These are phyloP conservation scores for Vitis hybrid DNA, from an alignment of 177 flowering plant genomes.

Conservation along the genomic window DNA sequence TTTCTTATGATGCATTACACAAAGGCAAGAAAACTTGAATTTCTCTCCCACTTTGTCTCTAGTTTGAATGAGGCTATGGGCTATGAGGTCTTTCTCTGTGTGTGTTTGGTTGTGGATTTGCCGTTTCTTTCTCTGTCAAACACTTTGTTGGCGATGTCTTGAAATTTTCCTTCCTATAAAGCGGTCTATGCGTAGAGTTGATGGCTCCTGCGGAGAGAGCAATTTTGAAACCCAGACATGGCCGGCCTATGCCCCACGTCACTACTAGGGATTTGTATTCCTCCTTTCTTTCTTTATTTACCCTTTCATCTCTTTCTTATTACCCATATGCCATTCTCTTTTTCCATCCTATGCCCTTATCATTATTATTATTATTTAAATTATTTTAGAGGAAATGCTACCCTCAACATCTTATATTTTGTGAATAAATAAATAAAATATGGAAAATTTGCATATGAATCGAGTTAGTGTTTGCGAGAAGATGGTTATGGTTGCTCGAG, in stretches of 20 bases:
- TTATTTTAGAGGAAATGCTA: no score
- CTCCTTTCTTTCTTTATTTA: no score
- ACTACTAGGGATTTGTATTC: background rate
- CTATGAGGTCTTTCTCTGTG: background rate
- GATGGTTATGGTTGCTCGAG: no score
- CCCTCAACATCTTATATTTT: no score
- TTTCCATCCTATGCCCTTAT: no score
- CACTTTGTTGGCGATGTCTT: background rate
- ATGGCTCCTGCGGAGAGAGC: constrained; percentile 3
- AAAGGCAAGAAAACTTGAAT: background rate
- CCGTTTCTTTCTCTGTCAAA: constrained; percentile 7
- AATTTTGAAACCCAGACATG: background rate
- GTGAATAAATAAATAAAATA: no score
- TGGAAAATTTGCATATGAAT: no score
- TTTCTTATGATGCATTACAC: constrained; percentile 95
- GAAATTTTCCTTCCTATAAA: background rate
- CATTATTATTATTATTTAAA: no score
- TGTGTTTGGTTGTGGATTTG: constrained; percentile 9
- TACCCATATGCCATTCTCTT: no score
- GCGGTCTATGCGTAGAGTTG: constrained; percentile 27
- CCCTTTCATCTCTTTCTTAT: no score
- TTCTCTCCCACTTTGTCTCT: constrained; percentile 1
- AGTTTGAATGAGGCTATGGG: background rate
- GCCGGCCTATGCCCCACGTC: no score
- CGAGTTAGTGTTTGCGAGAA: no score